Percentiles rank a stretch among this genome's conserved stretches.
These are phyloP conservation scores for Corymbia citriodora DNA, from an alignment of 441 rosid species.

Conservation along the genomic window DNA sequence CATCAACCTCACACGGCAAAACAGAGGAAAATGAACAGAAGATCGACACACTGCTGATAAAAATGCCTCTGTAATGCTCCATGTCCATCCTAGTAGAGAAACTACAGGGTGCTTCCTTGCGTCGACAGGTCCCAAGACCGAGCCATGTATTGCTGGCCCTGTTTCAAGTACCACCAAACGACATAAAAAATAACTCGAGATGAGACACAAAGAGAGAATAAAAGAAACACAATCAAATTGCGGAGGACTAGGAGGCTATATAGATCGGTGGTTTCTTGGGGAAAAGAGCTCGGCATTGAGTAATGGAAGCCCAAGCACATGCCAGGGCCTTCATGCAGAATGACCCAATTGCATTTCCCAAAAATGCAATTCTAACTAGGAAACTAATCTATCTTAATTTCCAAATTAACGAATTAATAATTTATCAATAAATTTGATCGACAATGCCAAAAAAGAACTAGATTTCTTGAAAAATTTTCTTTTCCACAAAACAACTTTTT, in stretches of 20 bases:
- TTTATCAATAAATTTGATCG: too few species aligned
- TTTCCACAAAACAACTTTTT: too few species aligned
- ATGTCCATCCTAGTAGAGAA: background rate
- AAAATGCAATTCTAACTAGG: too few species aligned
- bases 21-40: background rate
- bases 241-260: background rate
- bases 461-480: too few species aligned
- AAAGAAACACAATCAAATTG: background rate
- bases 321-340: background rate
- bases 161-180: background rate
- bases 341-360: background rate
- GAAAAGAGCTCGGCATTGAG: background rate
- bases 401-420: too few species aligned
- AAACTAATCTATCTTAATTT: too few species aligned
- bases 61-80: too few species aligned
- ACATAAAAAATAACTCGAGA: background rate
- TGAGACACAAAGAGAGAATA: background rate
- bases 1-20: conserved; percentile 64
- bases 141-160: background rate
- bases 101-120: background rate
- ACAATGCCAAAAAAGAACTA: too few species aligned
- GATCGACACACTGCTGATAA: too few species aligned
- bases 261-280: background rate
- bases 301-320: background rate
- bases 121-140: background rate